These are phyloP conservation scores for Mortierella sp. DNA, from an alignment of 371 early-diverging fungal genomes.

Conservation along the genomic window DNA sequence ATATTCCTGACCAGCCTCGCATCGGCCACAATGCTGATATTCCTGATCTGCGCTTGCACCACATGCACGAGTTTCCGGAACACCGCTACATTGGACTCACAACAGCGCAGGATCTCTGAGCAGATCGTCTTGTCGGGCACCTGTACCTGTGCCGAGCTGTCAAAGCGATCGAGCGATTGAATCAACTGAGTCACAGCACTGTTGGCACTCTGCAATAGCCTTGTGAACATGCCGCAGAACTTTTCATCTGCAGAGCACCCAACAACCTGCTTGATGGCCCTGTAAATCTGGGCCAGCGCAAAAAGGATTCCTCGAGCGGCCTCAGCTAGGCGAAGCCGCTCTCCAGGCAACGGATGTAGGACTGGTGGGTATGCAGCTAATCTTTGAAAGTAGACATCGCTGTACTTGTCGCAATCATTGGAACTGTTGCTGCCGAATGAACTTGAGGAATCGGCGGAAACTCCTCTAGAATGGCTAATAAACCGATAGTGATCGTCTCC, in stretches of 20 bases:
- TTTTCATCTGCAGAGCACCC: constrained; percentile 47
- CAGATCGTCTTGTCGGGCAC: constrained; percentile 37
- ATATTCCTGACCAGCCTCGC: constrained; percentile 59
- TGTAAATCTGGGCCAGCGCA: constrained; percentile 49
- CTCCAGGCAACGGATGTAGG: constrained; percentile 26
- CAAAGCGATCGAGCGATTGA: constrained; percentile 47
- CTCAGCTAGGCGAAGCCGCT: constrained; percentile 38
- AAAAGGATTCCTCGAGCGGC: constrained; percentile 53
- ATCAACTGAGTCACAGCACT: constrained; percentile 40
- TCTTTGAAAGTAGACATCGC: constrained; percentile 49
- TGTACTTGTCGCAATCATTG: constrained; percentile 47
- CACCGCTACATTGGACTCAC: constrained; percentile 38
- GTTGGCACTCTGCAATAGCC: constrained; percentile 35
- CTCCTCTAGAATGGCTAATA: constrained; percentile 41
- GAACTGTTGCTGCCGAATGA: constrained; percentile 41
- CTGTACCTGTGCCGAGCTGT: constrained; percentile 37
- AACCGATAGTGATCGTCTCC: constrained; percentile 46
- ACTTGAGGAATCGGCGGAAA: constrained; percentile 50
- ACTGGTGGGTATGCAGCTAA: constrained; percentile 31
- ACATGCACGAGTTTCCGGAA: constrained; percentile 43
- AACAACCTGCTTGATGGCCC: constrained; percentile 48
- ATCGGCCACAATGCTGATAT: constrained; percentile 50
- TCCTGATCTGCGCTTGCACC: constrained; percentile 43
- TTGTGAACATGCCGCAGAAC: constrained; percentile 24
- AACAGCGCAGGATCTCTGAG: constrained; percentile 41